Evolutionary conservation across 2,329 filamentous ascomycete species (phyloP).

Genomic region (Amylocarpus encephaloides): DNA sequence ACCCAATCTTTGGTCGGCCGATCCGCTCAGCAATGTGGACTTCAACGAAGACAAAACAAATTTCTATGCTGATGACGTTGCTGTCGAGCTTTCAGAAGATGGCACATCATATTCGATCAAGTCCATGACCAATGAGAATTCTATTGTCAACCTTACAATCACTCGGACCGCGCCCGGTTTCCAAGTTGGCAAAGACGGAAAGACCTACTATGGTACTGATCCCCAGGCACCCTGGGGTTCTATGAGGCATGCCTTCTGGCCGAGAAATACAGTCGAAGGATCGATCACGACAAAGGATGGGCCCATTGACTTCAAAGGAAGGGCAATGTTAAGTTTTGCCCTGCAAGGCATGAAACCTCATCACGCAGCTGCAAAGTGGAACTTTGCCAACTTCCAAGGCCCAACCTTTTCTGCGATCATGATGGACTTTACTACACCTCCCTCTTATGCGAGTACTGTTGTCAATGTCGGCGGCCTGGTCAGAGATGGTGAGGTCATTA

Average conservation of each 20-base stretch:
- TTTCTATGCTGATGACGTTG: constrained; percentile 82
- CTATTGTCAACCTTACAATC: constrained; percentile 81
- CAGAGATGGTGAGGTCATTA: constrained; percentile 74
- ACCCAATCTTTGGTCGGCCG: constrained; percentile 76
- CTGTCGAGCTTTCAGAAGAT: constrained; percentile 79
- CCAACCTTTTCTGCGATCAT: constrained; percentile 79
- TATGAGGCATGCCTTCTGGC: constrained; percentile 94
- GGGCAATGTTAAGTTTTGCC: constrained; percentile 73
- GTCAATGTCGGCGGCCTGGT: constrained; percentile 79
- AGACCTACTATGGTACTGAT: constrained; percentile 80
- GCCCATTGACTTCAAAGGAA: constrained; percentile 74
- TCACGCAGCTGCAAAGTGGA: constrained; percentile 88
- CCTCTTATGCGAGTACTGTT: constrained; percentile 80
- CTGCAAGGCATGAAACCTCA: constrained; percentile 99
- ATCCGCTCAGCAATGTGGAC: constrained; percentile 68
- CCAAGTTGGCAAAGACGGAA: constrained; percentile 77
- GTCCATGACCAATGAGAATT: constrained; percentile 73
- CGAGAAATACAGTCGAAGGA: constrained; percentile 74
- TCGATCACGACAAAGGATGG: constrained; percentile 78
- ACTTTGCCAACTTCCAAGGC: constrained; percentile 87
- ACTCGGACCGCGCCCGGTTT: constrained; percentile 74
- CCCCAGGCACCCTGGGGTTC: constrained; percentile 79
- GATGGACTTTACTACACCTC: constrained; percentile 94
- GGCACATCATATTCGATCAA: constrained; percentile 82
- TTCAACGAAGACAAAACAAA: constrained; percentile 78